Percentiles rank a stretch among this genome's conserved stretches.
These are phyloP conservation scores for Gloeopeniophorella convolvens DNA, from an alignment of 768 basidiomycete species.

Conservation along the genomic window DNA sequence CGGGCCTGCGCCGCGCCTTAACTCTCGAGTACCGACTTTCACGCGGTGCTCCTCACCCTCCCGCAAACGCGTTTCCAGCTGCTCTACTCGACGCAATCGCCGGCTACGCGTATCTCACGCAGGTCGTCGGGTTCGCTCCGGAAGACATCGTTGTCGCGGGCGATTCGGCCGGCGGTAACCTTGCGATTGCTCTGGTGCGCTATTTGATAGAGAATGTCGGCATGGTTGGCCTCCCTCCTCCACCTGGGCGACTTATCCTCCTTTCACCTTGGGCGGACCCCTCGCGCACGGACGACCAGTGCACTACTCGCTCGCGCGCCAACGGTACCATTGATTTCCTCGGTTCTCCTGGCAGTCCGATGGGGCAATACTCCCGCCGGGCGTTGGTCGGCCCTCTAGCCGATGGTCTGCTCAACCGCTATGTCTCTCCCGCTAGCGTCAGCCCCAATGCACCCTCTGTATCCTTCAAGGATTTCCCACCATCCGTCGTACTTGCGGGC, in stretches of 20 bases:
- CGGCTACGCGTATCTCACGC: conserved; percentile 12
- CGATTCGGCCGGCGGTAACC: conserved; percentile 22
- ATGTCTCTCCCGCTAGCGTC: conserved; percentile 1
- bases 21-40: no score
- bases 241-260: conserved; percentile 15
- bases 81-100: conserved; percentile 15
- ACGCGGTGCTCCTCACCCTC: no score
- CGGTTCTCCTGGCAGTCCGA: not conserved
- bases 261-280: conserved; percentile 19
- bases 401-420: not conserved
- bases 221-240: not conserved
- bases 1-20: no score
- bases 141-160: conserved; percentile 17
- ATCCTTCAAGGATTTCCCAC: not conserved
- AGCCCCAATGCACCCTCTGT: not conserved
- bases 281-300: not conserved
- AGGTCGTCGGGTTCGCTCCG: conserved; percentile 11
- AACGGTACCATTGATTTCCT: not conserved
- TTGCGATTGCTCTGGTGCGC: conserved; percentile 16
- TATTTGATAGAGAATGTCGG: conserved; percentile 13
- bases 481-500: not conserved
- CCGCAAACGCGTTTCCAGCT: conserved; percentile 12
- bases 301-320: no score
- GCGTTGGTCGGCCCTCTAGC: not conserved
- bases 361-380: not conserved